Percentiles rank a stretch among this genome's conserved stretches.
phyloP scores from a whole-genome alignment of 148 eudicot species.

The Tetragonia tetragonoides region DNA sequence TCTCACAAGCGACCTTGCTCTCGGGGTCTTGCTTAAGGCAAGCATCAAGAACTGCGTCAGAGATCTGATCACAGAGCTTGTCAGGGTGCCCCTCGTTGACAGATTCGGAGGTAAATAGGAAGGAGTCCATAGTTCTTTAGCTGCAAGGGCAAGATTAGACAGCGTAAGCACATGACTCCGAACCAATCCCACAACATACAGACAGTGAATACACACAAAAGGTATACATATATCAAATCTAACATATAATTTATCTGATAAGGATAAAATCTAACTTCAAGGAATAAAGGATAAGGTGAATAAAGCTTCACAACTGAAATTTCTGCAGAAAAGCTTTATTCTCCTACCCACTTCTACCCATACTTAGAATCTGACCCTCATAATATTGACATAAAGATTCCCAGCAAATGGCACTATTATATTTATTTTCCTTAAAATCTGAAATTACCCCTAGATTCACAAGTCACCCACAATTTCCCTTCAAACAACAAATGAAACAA shows the following conservation, averaged over 20 bases:
- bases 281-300: neutral
- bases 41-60: constrained; percentile 51
- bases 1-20: constrained; percentile 54
- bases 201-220: neutral
- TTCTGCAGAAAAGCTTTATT: neutral
- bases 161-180: constrained; percentile 2
- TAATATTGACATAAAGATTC: neutral
- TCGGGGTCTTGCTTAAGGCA: constrained; percentile 49
- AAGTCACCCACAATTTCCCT: neutral
- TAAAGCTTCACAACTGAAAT: neutral
- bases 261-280: neutral
- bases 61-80: constrained; percentile 53
- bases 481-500: neutral
- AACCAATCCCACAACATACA: neutral
- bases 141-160: constrained; percentile 13
- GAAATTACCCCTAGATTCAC: neutral
- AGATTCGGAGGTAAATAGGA: constrained; percentile 48
- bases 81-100: constrained; percentile 59
- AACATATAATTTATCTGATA: neutral
- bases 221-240: neutral
- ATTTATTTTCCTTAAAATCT: constrained; percentile 4
- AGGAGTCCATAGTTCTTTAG: constrained; percentile 36
- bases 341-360: neutral
- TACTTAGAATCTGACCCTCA: neutral
- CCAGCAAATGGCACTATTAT: neutral